Evolutionary conservation across 805 yeast genomes (phyloP).

Genomic region (Pichia phayaonensis): DNA sequence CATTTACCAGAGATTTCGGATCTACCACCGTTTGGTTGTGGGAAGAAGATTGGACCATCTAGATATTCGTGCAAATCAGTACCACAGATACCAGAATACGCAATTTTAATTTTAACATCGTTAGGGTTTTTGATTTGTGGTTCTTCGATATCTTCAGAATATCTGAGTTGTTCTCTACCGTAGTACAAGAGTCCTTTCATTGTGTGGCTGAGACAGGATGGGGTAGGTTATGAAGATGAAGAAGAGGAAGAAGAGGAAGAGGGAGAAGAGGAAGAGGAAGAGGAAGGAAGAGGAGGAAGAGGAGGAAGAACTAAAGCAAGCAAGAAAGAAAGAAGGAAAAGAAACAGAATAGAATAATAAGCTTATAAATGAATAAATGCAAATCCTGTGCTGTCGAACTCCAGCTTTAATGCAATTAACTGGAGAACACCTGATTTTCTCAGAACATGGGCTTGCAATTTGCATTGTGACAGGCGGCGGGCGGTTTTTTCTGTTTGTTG

Average conservation of each 20-base stretch:
- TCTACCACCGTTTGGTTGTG: constrained; percentile 14
- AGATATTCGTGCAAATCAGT: constrained; percentile 51
- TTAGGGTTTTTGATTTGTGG: constrained; percentile 20
- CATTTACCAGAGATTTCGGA: constrained; percentile 34
- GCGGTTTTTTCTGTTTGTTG: too few relatives aligned
- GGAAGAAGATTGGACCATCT: constrained; percentile 55
- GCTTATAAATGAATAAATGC: too few relatives aligned
- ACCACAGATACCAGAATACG: constrained; percentile 58
- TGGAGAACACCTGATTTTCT: too few relatives aligned
- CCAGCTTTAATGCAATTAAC: too few relatives aligned
- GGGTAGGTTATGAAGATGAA: background rate
- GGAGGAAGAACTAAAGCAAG: background rate
- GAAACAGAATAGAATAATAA: too few relatives aligned
- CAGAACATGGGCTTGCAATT: too few relatives aligned
- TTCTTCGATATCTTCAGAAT: constrained; percentile 26
- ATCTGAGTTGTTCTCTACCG: constrained; percentile 39
- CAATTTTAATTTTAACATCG: constrained; percentile 28
- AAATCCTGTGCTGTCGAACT: too few relatives aligned
- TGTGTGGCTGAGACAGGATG: background rate
- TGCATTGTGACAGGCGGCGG: too few relatives aligned
- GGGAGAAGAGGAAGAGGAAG: background rate
- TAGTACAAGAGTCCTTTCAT: constrained; percentile 46
- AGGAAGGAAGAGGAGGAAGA: background rate
- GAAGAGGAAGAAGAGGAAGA: background rate
- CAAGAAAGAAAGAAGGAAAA: too few relatives aligned